phyloP scores from a whole-genome alignment of 108 stramenopile genomes.

The Asterionellopsis glacialis region DNA sequence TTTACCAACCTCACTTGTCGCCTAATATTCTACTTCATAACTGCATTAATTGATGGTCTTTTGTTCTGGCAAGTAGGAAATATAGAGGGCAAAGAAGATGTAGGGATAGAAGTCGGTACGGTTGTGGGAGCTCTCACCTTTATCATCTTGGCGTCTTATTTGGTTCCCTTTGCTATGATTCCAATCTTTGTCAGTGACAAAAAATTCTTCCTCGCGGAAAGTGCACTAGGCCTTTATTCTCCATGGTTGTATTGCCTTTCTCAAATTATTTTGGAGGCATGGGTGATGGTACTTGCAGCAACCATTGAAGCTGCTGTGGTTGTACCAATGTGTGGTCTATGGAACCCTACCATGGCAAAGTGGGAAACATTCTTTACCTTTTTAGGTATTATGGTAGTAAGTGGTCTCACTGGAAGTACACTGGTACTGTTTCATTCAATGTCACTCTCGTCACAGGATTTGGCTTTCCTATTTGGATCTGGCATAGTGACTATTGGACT shows the following conservation, averaged over 20 bases:
- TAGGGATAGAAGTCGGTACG: no score
- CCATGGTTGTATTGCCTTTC: conserved; percentile 5
- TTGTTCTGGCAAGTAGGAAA: no score
- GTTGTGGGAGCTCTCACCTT: no score
- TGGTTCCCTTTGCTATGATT: conserved; percentile 1
- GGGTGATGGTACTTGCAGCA: neutral
- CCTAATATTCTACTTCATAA: no score
- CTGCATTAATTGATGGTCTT: no score
- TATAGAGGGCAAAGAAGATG: no score
- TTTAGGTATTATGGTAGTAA: neutral
- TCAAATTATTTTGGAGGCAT: conserved; percentile 6
- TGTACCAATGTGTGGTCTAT: neutral
- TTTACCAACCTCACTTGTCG: no score
- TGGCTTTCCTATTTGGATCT: conserved; percentile 8
- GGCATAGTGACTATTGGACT: neutral
- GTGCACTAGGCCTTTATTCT: conserved; percentile 1
- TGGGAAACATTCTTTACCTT: conserved; percentile 7
- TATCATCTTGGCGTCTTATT: neutral
- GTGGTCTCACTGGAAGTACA: conserved; percentile 1
- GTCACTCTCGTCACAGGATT: neutral
- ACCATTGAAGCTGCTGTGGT: neutral
- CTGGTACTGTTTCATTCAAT: conserved; percentile 2
- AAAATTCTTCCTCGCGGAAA: conserved; percentile 4
- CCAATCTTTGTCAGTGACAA: conserved; percentile 6
- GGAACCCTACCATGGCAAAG: neutral